Evolutionary conservation across 345 rosid genomes (phyloP), one percentile per base, ranked within the genome.

Genomic region (Triadica sebifera): DNA sequence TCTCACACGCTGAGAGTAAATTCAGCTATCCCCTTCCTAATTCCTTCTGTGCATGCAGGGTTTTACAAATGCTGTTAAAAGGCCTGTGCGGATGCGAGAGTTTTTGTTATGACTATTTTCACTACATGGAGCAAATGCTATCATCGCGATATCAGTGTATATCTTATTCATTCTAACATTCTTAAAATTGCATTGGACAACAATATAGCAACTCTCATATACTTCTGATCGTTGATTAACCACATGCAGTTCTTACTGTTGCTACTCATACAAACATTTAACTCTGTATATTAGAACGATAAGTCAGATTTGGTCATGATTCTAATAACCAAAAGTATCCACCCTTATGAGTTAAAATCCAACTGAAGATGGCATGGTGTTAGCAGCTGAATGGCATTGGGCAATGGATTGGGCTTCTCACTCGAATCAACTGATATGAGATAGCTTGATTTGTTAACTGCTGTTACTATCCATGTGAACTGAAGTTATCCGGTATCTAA

Each of bases 31-130:
- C 12, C 22, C 34, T 29, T 29, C 34, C 34, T 29, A 29, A 29
- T 67, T 15, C 17, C 15, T 29, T 19, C n/a, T 37, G 7, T 69
- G 17, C 16, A 20, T 75, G 52, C 85, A 94, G 96, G 97, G 95
- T 75, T 93, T 85, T 81, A 93, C 98, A 66, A 93, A 93, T 80
- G 97, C 97, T 68, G 89, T 91, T 65, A 93, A 93, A 85, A 87
- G 96, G 81, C 97, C 98, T 0, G 93, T 88, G 45, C 88, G 88
- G 41, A 90, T 94, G 86, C 87, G 82, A 2, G 97, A 92, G 74
- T 94, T 94, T 82, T 81, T 89, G 61, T 49, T 49, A 22, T 87
- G 82, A 88, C 71, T 46, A 45, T 45, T 24, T 41, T 11, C 9
- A 43, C 20, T 43, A n/a, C 8, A 7, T 43, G 65, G 45, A 45